phyloP scores from a whole-genome alignment of 495 filamentous ascomycete genomes.

The Stereocaulon alpinum region DNA sequence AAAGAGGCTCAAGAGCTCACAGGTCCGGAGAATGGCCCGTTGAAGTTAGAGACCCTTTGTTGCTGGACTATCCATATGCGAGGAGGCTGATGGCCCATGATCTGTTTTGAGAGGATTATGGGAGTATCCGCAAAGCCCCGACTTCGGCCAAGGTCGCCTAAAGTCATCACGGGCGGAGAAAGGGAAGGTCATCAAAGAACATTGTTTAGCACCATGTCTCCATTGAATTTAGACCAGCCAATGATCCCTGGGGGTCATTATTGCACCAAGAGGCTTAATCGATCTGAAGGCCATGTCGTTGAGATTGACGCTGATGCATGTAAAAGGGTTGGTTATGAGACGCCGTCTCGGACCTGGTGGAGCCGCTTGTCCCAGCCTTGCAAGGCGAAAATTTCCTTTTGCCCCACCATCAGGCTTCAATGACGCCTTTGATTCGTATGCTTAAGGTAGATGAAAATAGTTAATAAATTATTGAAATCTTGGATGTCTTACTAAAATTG shows the following conservation, averaged over 20 bases:
- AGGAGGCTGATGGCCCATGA: conserved; percentile 1
- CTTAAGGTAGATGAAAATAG: too few relatives aligned
- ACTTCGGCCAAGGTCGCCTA: not conserved
- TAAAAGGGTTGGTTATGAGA: not conserved
- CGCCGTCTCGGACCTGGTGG: not conserved
- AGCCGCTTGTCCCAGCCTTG: not conserved
- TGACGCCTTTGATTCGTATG: too few relatives aligned
- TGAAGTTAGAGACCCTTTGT: not conserved
- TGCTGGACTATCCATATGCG: not conserved
- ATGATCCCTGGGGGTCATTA: not conserved
- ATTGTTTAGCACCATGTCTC: not conserved
- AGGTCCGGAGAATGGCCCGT: not conserved
- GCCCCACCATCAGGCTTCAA: not conserved
- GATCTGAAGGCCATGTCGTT: not conserved
- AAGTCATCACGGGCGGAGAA: not conserved
- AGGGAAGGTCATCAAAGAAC: not conserved
- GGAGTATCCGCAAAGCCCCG: not conserved
- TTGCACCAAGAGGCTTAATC: not conserved
- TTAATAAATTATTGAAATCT: too few relatives aligned
- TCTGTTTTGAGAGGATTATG: not conserved
- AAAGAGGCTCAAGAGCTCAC: not conserved
- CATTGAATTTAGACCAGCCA: not conserved
- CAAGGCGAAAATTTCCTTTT: not conserved
- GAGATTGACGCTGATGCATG: not conserved
- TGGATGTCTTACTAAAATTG: too few relatives aligned